phyloP scores from a whole-genome alignment of 495 filamentous ascomycete genomes.

The Melanomma pulvis-pyrius region DNA sequence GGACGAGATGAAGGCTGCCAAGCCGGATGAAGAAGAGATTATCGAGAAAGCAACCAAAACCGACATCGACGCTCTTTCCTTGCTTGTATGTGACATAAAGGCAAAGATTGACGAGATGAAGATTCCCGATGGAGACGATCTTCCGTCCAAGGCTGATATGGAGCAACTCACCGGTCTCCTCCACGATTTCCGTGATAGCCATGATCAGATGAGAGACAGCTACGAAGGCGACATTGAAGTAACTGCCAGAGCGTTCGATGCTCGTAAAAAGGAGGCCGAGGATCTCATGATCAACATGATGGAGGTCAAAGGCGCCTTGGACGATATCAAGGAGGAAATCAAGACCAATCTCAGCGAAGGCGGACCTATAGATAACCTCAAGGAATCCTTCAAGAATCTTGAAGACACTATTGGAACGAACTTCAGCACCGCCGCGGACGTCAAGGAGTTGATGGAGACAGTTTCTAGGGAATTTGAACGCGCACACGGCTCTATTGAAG shows the following conservation, averaged over 20 bases:
- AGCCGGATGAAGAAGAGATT: constrained; percentile 59
- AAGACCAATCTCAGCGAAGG: constrained; percentile 64
- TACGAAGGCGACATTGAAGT: constrained; percentile 69
- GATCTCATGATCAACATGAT: constrained; percentile 61
- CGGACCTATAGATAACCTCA: constrained; percentile 56
- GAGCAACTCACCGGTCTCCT: constrained; percentile 69
- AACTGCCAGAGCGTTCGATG: constrained; percentile 78
- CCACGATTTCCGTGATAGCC: constrained; percentile 60
- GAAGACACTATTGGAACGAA: constrained; percentile 46
- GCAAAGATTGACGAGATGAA: constrained; percentile 70
- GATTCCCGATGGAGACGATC: constrained; percentile 64
- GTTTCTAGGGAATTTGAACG: constrained; percentile 83
- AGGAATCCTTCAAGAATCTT: constrained; percentile 52
- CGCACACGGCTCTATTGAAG: constrained; percentile 67
- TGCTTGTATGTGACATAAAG: constrained; percentile 79
- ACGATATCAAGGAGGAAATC: constrained; percentile 67
- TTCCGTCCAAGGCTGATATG: constrained; percentile 64
- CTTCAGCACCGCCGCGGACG: constrained; percentile 60
- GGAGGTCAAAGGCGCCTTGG: constrained; percentile 59
- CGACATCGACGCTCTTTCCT: constrained; percentile 75
- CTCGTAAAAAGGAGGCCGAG: constrained; percentile 68
- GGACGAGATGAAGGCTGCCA: constrained; percentile 71
- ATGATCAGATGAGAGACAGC: constrained; percentile 57
- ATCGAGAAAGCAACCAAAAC: constrained; percentile 72
- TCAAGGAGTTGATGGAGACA: constrained; percentile 79